phyloP scores from a whole-genome alignment of 1,139 yeast genomes.

The Zhuliangozyma parablackwelliae region DNA sequence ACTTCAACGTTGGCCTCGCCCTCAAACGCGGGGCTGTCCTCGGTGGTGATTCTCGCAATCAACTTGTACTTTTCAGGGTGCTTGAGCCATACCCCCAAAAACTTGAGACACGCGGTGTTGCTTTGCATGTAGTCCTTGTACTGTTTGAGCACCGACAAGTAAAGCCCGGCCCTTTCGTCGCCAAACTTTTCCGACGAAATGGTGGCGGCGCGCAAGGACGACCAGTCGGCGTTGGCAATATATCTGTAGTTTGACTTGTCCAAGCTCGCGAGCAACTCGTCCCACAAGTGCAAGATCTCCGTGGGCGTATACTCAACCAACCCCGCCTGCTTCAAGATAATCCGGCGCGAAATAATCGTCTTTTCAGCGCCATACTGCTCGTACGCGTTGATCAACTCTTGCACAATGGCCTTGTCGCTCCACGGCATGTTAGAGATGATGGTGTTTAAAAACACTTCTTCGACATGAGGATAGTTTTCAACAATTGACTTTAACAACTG shows the following conservation, averaged over 20 bases:
- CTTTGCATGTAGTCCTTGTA: conserved; percentile 46
- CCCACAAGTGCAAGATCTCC: conserved; percentile 61
- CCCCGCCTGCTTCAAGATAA: conserved; percentile 72
- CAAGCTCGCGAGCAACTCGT: conserved; percentile 48
- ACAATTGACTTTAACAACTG: conserved; percentile 55
- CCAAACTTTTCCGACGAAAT: conserved; percentile 40
- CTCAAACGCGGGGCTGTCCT: conserved; percentile 15
- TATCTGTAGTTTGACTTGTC: conserved; percentile 53
- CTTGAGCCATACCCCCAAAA: conserved; percentile 32
- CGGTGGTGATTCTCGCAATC: conserved; percentile 18
- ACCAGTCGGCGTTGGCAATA: conserved; percentile 85
- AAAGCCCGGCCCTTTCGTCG: conserved; percentile 49
- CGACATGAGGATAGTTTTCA: conserved; percentile 52
- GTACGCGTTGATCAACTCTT: conserved; percentile 61
- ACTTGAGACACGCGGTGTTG: conserved; percentile 24
- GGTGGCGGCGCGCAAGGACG: conserved; percentile 77
- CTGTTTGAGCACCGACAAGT: conserved; percentile 53
- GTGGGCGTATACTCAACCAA: conserved; percentile 52
- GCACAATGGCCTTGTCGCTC: conserved; percentile 62
- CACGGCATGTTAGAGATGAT: conserved; percentile 67
- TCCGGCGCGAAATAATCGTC: conserved; percentile 72
- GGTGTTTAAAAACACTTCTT: conserved; percentile 77
- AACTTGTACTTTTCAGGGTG: conserved; percentile 18
- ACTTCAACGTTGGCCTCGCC: conserved; percentile 16
- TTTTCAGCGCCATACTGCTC: conserved; percentile 53